These are phyloP conservation scores for Lyophyllum shimeji DNA, from an alignment of 768 basidiomycete genomes.

Conservation along the genomic window DNA sequence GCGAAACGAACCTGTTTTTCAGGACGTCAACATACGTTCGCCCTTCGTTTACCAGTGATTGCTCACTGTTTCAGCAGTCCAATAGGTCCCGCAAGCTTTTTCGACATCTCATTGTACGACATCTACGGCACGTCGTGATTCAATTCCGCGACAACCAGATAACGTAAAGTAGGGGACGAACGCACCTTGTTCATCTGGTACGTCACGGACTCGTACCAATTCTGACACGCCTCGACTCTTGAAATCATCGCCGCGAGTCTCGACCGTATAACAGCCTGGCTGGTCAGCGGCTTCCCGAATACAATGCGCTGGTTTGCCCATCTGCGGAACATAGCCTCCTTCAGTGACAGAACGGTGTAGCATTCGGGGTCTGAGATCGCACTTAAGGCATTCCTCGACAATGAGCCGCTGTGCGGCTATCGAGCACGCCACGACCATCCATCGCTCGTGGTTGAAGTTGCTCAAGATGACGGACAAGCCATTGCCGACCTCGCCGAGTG, in stretches of 20 bases:
- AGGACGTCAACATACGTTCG: too few relatives aligned
- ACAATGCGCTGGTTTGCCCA: constrained; percentile 90
- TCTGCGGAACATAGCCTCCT: constrained; percentile 31
- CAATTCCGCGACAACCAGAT: not conserved
- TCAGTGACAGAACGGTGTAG: too few relatives aligned
- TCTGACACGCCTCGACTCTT: constrained; percentile 81
- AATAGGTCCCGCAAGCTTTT: constrained; percentile 85
- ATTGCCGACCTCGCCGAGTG: constrained; percentile 81
- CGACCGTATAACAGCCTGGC: constrained; percentile 84
- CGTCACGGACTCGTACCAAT: constrained; percentile 88
- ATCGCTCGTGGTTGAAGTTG: constrained; percentile 90
- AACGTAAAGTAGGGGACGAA: constrained; percentile 9
- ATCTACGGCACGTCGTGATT: constrained; percentile 47
- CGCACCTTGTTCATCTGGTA: constrained; percentile 89
- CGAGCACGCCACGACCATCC: constrained; percentile 78
- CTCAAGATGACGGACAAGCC: constrained; percentile 83
- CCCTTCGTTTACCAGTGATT: too few relatives aligned
- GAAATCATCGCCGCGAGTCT: constrained; percentile 92
- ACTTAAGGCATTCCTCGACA: constrained; percentile 92
- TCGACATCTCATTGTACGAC: constrained; percentile 82
- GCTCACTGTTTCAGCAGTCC: constrained; percentile 85
- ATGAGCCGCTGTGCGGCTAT: constrained; percentile 75
- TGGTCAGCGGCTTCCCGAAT: constrained; percentile 82
- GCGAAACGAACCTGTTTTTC: constrained; percentile 60
- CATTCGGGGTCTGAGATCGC: too few relatives aligned